Evolutionary conservation across 495 filamentous ascomycete genomes (phyloP).

Genomic region (Daldinia grandis): DNA sequence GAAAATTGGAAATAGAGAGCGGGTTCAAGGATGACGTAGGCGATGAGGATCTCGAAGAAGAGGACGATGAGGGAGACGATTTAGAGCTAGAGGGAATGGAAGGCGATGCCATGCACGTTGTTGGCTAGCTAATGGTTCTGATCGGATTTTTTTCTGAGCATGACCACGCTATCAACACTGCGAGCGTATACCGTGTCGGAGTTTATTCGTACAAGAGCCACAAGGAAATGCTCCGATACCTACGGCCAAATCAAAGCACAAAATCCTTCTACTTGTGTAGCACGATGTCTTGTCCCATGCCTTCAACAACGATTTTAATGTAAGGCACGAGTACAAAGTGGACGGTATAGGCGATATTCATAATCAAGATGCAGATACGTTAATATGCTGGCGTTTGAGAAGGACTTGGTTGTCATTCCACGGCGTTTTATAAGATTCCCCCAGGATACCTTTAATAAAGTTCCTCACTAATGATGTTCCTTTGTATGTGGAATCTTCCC

Average conservation of each 20-base stretch:
- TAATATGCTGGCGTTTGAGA: conserved; percentile 36
- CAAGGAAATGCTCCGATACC: not conserved
- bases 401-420: conserved; percentile 27
- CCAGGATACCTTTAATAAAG: conserved; percentile 31
- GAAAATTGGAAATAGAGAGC: conserved; percentile 66
- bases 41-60: conserved; percentile 51
- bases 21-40: conserved; percentile 63
- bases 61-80: conserved; percentile 58
- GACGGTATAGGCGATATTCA: conserved; percentile 20
- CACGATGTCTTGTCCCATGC: not conserved
- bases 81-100: conserved; percentile 50
- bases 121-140: conserved; percentile 25
- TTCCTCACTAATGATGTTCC: conserved; percentile 7
- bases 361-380: conserved; percentile 32
- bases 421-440: conserved; percentile 41
- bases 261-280: not conserved
- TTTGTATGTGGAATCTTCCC: not conserved
- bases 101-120: conserved; percentile 45
- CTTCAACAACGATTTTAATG: not conserved
- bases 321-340: conserved; percentile 17
- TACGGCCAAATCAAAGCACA: not conserved
- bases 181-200: not conserved
- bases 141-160: conserved; percentile 4
- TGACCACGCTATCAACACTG: not conserved
- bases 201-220: not conserved